Percentiles rank a stretch among this genome's conserved stretches.
phyloP scores from a whole-genome alignment of 352 stramenopile species.

The Phytophthora tentaculata region DNA sequence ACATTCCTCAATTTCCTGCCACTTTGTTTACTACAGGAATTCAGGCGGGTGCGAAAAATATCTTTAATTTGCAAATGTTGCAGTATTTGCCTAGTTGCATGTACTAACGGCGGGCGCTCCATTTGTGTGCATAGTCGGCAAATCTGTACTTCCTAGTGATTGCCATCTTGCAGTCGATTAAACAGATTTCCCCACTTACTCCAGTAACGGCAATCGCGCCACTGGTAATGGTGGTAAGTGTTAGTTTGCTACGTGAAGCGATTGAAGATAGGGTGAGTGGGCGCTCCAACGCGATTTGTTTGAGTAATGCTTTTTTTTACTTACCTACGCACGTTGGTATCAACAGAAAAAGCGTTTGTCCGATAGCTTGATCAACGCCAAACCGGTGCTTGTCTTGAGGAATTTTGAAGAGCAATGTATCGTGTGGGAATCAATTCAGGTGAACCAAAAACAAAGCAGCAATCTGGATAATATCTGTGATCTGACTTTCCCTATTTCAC shows the following conservation, averaged over 20 bases:
- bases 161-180: slow-evolving; percentile 92
- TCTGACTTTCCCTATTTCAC: too few relatives aligned
- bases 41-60: slow-evolving; percentile 69
- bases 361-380: slow-evolving; percentile 69
- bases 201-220: slow-evolving; percentile 79
- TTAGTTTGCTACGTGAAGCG: slow-evolving; percentile 80
- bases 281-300: slow-evolving; percentile 9
- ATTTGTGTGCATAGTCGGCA: slow-evolving; percentile 67
- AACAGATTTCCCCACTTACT: slow-evolving; percentile 72
- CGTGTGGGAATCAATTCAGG: slow-evolving; percentile 79
- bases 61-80: background rate
- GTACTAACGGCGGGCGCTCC: too few relatives aligned
- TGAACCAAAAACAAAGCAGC: slow-evolving; percentile 19
- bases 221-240: slow-evolving; percentile 82
- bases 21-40: slow-evolving; percentile 77
- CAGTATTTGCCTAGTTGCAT: too few relatives aligned
- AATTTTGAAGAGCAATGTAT: slow-evolving; percentile 68
- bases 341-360: slow-evolving; percentile 54
- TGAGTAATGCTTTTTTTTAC: slow-evolving; percentile 5
- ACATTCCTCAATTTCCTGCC: slow-evolving; percentile 74
- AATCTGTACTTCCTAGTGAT: slow-evolving; percentile 97
- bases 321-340: slow-evolving; percentile 29
- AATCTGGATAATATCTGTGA: background rate
- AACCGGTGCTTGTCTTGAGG: slow-evolving; percentile 58
- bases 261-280: slow-evolving; percentile 75